Base-by-base conservation (phyloP, 1,139 yeast species). In the Diutina catenulata region DNA sequence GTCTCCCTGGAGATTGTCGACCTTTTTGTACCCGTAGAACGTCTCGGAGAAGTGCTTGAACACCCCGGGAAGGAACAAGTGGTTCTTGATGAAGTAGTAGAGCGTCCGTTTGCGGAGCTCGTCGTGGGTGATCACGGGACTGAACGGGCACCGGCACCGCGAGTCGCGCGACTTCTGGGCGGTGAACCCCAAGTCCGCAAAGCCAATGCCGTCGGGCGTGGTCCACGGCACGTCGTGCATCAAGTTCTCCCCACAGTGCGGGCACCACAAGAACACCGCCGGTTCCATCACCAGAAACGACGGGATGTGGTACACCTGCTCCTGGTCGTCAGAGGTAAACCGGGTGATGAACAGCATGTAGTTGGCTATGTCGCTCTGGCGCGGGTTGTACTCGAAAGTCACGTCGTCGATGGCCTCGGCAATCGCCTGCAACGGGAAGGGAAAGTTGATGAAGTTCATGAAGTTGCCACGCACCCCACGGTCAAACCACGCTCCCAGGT, bases 241-340 rank as follows among this genome's bases (percentile, higher is more conserved):
- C 19, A 31, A 21, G 18, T 31, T 31, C 13, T 31, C 35, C 35
- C 35, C 35, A 31, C 35, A 31, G 14, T 31, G 20, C 15, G 35
- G 35, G 14, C 35, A 31, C 35, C 35, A 31, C 9, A 31, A 11
- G 21, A 31, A 31, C 19, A 31, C 35, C 16, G 35, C n/a, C 2
- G 23, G 14, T 4, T 24, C 25, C 4, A 31, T 14, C 9, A 10
- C 19, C n/a, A n/a, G n/a, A 21, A 31, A 13, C 11, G n/a, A 13
- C 19, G 24, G 16, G 13, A 31, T 13, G 20, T 31, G 35, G n/a
- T 31, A 31, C 5, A n/a, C 8, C n/a, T 21, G 35, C 9, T 31
- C 35, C 8, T 18, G 24, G 4, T 21, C 25, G 13, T 31, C 35
- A 5, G 5, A 13, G 19, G 35, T 21, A 20, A 31, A 31, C 9